These are phyloP conservation scores for Rhododendron henanense DNA, from an alignment of 148 eudicot genomes.

Conservation along the genomic window DNA sequence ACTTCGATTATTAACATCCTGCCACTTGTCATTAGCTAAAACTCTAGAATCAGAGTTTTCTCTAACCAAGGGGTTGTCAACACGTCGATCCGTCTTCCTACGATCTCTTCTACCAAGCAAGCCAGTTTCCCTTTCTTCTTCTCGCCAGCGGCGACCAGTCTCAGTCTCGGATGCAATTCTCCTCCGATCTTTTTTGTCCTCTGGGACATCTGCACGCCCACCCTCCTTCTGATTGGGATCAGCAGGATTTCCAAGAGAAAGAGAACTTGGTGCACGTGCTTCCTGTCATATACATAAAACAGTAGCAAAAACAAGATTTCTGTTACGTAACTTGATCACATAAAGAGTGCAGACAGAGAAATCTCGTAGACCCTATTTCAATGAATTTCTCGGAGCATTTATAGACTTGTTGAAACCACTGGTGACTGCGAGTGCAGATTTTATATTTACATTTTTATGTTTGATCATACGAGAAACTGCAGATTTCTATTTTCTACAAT, in stretches of 20 bases:
- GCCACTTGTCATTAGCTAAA: constrained; percentile 71
- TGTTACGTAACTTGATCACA: neutral
- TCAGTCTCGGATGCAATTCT: constrained; percentile 61
- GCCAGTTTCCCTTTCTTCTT: constrained; percentile 98
- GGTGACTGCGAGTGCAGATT: neutral
- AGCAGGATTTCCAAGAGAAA: constrained; percentile 71
- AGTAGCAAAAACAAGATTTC: neutral
- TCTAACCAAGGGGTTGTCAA: constrained; percentile 55
- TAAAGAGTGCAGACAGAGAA: neutral
- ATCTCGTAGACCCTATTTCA: neutral
- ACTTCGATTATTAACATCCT: constrained; percentile 59
- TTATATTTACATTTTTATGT: neutral
- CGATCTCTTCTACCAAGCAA: constrained; percentile 90
- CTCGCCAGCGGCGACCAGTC: constrained; percentile 91
- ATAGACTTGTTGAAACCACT: neutral
- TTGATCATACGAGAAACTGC: neutral
- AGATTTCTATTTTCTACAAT: neutral
- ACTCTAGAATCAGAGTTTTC: constrained; percentile 56
- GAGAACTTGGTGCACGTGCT: constrained; percentile 67
- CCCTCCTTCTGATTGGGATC: constrained; percentile 69
- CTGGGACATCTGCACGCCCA: constrained; percentile 39
- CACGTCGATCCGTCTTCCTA: constrained; percentile 80
- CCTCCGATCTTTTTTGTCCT: constrained; percentile 89
- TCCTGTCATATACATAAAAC: constrained; percentile 45
- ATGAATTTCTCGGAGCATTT: neutral